Conservation (phyloP, 176 grass and related monocot genomes). For the Triticum monococcum region DNA sequence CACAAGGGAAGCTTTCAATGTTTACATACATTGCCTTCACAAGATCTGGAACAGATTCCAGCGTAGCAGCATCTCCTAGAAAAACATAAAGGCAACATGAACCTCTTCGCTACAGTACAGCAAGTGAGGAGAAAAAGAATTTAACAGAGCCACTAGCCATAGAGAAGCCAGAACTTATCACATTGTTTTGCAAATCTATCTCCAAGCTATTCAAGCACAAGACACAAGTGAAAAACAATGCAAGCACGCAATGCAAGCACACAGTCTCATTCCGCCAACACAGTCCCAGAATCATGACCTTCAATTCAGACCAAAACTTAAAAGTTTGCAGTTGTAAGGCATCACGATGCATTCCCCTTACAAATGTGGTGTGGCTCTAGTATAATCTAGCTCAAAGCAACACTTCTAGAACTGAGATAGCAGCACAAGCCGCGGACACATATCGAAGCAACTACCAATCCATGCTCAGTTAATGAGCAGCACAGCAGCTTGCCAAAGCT, state of each 20-base stretch:
- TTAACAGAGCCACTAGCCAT: background rate
- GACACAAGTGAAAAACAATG: background rate
- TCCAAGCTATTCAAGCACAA: background rate
- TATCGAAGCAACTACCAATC: background rate
- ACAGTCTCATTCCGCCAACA: background rate
- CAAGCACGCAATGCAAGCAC: background rate
- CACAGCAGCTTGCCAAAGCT: background rate
- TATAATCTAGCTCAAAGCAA: background rate
- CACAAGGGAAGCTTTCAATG: slow-evolving; percentile 89
- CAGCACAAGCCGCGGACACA: background rate
- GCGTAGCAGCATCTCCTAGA: slow-evolving; percentile 45
- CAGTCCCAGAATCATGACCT: background rate
- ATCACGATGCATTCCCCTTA: background rate
- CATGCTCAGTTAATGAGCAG: background rate
- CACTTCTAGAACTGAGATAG: background rate
- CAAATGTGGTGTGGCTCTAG: background rate
- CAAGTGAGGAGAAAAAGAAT: background rate
- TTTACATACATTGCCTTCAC: slow-evolving; percentile 85
- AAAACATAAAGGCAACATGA: slow-evolving; percentile 17
- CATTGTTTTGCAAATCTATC: background rate
- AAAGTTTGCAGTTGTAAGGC: background rate
- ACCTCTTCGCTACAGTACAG: background rate
- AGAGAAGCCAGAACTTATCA: background rate
- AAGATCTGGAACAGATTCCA: slow-evolving; percentile 97
- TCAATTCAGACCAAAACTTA: background rate